Evolutionary conservation across 1,284 basidiomycete species (phyloP), one percentile per base, ranked within the genome.

Genomic region (Pterulicium gracile): DNA sequence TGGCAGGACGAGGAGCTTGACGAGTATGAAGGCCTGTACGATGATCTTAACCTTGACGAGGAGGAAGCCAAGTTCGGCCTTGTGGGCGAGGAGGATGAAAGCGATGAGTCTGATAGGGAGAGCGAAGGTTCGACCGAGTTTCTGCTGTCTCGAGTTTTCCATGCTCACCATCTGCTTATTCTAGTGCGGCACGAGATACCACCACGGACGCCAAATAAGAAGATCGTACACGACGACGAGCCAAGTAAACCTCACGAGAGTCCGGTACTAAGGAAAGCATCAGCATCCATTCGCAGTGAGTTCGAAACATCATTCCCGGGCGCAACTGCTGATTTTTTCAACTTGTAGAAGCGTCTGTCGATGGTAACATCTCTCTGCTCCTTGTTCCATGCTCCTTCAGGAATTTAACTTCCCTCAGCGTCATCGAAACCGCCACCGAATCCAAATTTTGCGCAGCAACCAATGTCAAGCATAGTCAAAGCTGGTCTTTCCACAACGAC

Each of bases 11-110:
- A 98, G 59, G 88, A 92, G 59, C 98, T 97, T 62, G 92, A 97
- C 51, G 95, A 96, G 63, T 92, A 98, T 58, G 88, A 95, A 61
- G 94, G 91, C 44, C 90, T 99, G 50, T 99, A 99, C 58, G 96
- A 98, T 59, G 95, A 98, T 41, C 89, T 98, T 55, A 91, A 92
- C 57, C 83, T 99, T 44, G 91, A 98, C 56, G 95, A 98, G 58
- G 92, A 97, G 61, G 94, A 98, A 61, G 95, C 94, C 68, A 82
- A 86, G 56, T 92, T 85, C 58, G 88, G 88, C 49, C 76, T 76
- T 45, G 90, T 94, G 43, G 84, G 88, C 47, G 77, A 78, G 17
- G 78, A 73, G 21, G 77, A 72, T 46, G 80, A 81, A 46, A 43
- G 23, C 20, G 20, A 22, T 22, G 80, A 77, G 47, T 87, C 84